Evolutionary conservation across 768 basidiomycete species (phyloP).

Genomic region (Lanmaoa rubissima): DNA sequence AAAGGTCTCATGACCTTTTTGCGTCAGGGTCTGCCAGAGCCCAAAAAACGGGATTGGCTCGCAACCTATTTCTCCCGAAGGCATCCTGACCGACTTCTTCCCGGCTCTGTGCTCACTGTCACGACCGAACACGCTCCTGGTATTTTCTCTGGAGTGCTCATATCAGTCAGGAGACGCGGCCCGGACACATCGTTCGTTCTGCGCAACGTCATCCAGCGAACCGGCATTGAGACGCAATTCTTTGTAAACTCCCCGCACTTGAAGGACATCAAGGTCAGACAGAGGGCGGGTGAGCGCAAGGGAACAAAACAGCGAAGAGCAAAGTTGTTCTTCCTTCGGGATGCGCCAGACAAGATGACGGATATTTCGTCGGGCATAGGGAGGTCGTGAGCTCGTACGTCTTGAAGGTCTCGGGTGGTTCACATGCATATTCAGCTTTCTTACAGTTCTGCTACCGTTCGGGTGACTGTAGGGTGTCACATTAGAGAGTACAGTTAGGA

Average conservation of each 20-base stretch:
- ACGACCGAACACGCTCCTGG: conserved; percentile 75
- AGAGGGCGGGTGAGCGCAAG: conserved; percentile 47
- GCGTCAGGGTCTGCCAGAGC: conserved; percentile 58
- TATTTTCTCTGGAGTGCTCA: conserved; percentile 84
- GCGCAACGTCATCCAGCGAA: conserved; percentile 87
- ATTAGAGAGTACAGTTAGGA: conserved; percentile 8
- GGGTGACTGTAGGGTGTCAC: not conserved
- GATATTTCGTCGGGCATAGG: conserved; percentile 53
- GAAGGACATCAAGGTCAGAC: conserved; percentile 81
- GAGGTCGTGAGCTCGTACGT: conserved; percentile 23
- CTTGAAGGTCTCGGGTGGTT: not conserved
- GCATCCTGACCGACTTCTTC: conserved; percentile 63
- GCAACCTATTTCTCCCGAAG: conserved; percentile 67
- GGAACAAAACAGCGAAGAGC: conserved; percentile 66
- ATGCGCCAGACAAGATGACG: conserved; percentile 84
- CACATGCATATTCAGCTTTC: not conserved
- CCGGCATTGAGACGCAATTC: conserved; percentile 92
- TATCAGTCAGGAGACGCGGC: conserved; percentile 79
- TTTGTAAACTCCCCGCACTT: conserved; percentile 83
- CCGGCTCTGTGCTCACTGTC: conserved; percentile 87
- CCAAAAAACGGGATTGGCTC: conserved; percentile 69
- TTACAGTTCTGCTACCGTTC: conserved; percentile 2
- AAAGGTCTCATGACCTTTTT: conserved; percentile 80
- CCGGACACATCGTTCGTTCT: conserved; percentile 85
- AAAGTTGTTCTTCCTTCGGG: conserved; percentile 80